phyloP scores from a whole-genome alignment of 768 basidiomycete genomes.

The Suillus sp. region DNA sequence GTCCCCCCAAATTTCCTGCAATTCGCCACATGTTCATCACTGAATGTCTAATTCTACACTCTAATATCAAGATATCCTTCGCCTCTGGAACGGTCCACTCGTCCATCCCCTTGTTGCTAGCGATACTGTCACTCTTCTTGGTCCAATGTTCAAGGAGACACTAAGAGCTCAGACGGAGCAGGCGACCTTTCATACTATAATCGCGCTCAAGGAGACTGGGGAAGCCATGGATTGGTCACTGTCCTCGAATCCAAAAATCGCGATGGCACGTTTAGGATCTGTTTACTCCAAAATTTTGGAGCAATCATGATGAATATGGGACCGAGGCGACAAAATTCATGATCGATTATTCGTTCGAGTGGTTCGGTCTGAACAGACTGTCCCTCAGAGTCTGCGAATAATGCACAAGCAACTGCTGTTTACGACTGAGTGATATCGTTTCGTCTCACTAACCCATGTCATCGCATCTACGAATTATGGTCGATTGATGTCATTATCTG shows the following conservation, averaged over 20 bases:
- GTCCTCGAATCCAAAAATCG: slow-evolving; percentile 30
- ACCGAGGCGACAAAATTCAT: slow-evolving; percentile 43
- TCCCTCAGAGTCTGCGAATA: slow-evolving; percentile 42
- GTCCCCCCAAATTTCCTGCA: background rate
- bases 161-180: slow-evolving; percentile 26
- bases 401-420: slow-evolving; percentile 40
- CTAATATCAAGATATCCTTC: slow-evolving; percentile 30
- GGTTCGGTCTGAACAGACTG: slow-evolving; percentile 43
- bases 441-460: slow-evolving; percentile 6
- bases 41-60: slow-evolving; percentile 36
- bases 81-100: slow-evolving; percentile 33
- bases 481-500: slow-evolving; percentile 5
- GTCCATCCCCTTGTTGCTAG: slow-evolving; percentile 26
- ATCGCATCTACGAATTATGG: background rate
- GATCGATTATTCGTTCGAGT: slow-evolving; percentile 42
- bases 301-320: slow-evolving; percentile 44
- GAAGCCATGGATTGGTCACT: slow-evolving; percentile 37
- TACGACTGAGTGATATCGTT: slow-evolving; percentile 37
- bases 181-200: slow-evolving; percentile 31
- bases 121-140: slow-evolving; percentile 17
- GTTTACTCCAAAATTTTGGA: slow-evolving; percentile 37
- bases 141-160: slow-evolving; percentile 20
- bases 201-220: slow-evolving; percentile 30
- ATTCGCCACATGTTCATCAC: slow-evolving; percentile 31
- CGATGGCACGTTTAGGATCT: slow-evolving; percentile 37